Conservation (phyloP, 2,329 filamentous ascomycete genomes). For the Paraphoma sp. region DNA sequence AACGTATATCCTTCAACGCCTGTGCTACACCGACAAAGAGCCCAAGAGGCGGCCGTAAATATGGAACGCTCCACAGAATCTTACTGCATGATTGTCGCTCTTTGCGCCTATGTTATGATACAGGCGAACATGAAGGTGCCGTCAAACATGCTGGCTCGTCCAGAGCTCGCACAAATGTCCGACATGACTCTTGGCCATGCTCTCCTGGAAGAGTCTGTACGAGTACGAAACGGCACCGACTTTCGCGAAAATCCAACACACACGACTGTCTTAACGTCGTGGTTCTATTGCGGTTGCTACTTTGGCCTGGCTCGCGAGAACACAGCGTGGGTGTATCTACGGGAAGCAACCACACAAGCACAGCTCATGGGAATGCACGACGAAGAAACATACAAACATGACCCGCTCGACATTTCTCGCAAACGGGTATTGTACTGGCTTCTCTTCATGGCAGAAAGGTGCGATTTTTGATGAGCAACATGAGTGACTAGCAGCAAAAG, state of each 20-base stretch:
- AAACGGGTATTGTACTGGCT: slow-evolving; percentile 67
- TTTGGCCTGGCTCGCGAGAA: slow-evolving; percentile 68
- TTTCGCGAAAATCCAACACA: slow-evolving; percentile 64
- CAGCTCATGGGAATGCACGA: slow-evolving; percentile 66
- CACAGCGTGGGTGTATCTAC: slow-evolving; percentile 68
- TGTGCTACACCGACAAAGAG: slow-evolving; percentile 59
- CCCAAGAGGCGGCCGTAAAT: slow-evolving; percentile 61
- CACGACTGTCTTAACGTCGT: slow-evolving; percentile 66
- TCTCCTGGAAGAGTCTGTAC: slow-evolving; percentile 65
- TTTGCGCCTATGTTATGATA: slow-evolving; percentile 59
- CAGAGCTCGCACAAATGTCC: slow-evolving; percentile 50
- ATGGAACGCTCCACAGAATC: slow-evolving; percentile 62
- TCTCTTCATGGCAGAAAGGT: slow-evolving; percentile 68
- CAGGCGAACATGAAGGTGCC: slow-evolving; percentile 56
- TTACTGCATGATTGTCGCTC: slow-evolving; percentile 62
- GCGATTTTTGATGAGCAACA: slow-evolving; percentile 2
- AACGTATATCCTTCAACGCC: slow-evolving; percentile 71
- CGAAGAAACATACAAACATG: slow-evolving; percentile 61
- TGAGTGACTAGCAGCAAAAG: neutral
- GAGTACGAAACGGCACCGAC: slow-evolving; percentile 63
- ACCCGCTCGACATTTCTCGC: slow-evolving; percentile 60
- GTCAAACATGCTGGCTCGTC: slow-evolving; percentile 55
- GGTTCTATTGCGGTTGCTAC: slow-evolving; percentile 66
- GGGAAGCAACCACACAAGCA: slow-evolving; percentile 67
- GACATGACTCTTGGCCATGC: slow-evolving; percentile 58